These are phyloP conservation scores for Pelomyxa schiedti DNA, from an alignment of 78 protist genomes.

Conservation along the genomic window DNA sequence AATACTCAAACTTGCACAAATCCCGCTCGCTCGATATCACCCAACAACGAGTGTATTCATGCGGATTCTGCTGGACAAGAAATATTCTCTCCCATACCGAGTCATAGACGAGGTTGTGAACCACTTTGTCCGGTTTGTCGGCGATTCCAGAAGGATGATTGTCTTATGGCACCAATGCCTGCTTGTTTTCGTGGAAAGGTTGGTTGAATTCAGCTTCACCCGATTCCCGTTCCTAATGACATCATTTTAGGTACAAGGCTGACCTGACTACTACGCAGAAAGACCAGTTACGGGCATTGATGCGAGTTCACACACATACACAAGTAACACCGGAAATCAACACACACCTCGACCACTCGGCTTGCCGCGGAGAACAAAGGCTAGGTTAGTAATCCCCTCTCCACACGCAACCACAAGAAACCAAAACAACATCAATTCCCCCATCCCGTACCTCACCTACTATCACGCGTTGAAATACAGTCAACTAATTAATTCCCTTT, in stretches of 20 bases:
- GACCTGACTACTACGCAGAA: neutral
- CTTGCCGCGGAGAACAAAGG: neutral
- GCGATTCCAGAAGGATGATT: conserved; percentile 51
- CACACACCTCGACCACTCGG: neutral
- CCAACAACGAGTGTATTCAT: conserved; percentile 56
- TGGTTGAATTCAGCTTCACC: no score
- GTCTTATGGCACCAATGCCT: conserved; percentile 87
- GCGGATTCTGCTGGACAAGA: conserved; percentile 73
- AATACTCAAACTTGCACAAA: conserved; percentile 45
- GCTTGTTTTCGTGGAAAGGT: conserved; percentile 73
- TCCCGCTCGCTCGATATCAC: conserved; percentile 1
- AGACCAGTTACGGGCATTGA: no score
- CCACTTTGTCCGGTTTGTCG: conserved; percentile 34
- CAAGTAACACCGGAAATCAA: no score
- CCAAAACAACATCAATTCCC: no score
- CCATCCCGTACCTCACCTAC: no score
- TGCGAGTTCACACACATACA: no score
- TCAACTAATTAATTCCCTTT: no score
- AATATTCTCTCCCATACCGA: conserved; percentile 80
- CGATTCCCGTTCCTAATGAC: neutral
- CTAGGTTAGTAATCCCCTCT: neutral
- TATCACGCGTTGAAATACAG: no score
- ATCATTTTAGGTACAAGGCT: neutral
- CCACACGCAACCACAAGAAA: neutral
- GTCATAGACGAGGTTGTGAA: conserved; percentile 70